These are phyloP conservation scores for Coniferiporia sulphurascens DNA, from an alignment of 1,284 basidiomycete genomes.

Conservation along the genomic window DNA sequence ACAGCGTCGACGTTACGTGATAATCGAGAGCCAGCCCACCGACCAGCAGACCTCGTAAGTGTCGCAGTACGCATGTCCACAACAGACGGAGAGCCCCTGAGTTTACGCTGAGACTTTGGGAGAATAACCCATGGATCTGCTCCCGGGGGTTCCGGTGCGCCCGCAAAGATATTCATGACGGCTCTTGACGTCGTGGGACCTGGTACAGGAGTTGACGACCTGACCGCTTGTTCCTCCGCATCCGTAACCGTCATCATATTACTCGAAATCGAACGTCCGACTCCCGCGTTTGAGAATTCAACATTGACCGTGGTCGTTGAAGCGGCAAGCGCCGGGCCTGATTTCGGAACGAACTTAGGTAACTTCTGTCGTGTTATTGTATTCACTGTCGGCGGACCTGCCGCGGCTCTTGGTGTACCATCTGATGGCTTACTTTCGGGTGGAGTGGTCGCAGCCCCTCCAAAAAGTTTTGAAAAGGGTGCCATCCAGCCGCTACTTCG, in stretches of 20 bases:
- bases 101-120: constrained; percentile 34
- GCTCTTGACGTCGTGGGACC: constrained; percentile 25
- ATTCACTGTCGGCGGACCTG: constrained; percentile 25
- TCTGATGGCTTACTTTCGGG: constrained; percentile 11
- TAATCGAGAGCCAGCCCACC: constrained; percentile 27
- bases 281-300: constrained; percentile 79
- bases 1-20: constrained; percentile 75
- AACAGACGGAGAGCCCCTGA: constrained; percentile 31
- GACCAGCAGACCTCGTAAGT: constrained; percentile 13
- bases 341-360: constrained; percentile 60
- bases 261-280: constrained; percentile 67
- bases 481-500: constrained; percentile 68
- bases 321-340: constrained; percentile 76
- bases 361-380: constrained; percentile 22
- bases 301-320: constrained; percentile 89
- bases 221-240: neutral
- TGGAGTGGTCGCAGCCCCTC: constrained; percentile 24
- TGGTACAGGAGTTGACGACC: constrained; percentile 18
- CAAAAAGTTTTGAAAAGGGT: constrained; percentile 74
- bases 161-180: constrained; percentile 81
- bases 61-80: constrained; percentile 20
- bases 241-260: constrained; percentile 33
- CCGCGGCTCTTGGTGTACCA: neutral
- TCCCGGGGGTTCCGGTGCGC: constrained; percentile 51
- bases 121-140: constrained; percentile 66